Percentiles rank a stretch among this genome's conserved stretches.
Evolutionary conservation across 2,329 filamentous ascomycete species (phyloP).

Genomic region (Diaporthe sp.): DNA sequence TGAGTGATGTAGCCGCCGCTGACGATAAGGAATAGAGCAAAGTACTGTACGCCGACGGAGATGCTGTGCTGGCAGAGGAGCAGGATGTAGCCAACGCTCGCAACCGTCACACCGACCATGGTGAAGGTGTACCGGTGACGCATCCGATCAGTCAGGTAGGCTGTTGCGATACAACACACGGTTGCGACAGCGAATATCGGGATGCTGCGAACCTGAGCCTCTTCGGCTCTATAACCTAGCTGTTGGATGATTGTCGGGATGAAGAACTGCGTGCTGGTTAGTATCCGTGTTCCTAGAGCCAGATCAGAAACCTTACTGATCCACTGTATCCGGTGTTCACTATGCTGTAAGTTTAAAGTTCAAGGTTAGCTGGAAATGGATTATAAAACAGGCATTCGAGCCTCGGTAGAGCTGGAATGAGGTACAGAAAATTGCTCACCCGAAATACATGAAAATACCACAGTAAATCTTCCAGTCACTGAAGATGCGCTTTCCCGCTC

Average conservation of each 20-base stretch:
- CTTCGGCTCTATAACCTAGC: conserved; percentile 51
- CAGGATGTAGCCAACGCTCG: conserved; percentile 68
- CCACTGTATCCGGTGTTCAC: conserved; percentile 62
- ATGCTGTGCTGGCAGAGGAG: conserved; percentile 63
- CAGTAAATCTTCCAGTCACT: conserved; percentile 62
- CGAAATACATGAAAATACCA: conserved; percentile 53
- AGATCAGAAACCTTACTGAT: conserved; percentile 39
- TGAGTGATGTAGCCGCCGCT: conserved; percentile 68
- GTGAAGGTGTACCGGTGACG: conserved; percentile 69
- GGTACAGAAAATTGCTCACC: conserved; percentile 24
- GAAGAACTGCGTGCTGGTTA: conserved; percentile 50
- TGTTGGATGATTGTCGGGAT: conserved; percentile 56
- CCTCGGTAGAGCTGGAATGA: neutral
- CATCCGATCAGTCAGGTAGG: conserved; percentile 64
- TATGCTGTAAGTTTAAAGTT: conserved; percentile 38
- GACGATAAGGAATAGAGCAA: conserved; percentile 68
- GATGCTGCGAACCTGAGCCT: conserved; percentile 54
- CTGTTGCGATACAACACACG: conserved; percentile 49
- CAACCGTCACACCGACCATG: conserved; percentile 62
- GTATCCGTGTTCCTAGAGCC: conserved; percentile 37
- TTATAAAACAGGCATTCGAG: neutral
- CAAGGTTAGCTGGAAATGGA: neutral
- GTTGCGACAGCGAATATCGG: conserved; percentile 55
- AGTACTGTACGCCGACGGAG: conserved; percentile 64
- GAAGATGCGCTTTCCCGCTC: conserved; percentile 61